These are phyloP conservation scores for Fomitopsis palustris DNA, from an alignment of 1,284 basidiomycete species.

Conservation along the genomic window DNA sequence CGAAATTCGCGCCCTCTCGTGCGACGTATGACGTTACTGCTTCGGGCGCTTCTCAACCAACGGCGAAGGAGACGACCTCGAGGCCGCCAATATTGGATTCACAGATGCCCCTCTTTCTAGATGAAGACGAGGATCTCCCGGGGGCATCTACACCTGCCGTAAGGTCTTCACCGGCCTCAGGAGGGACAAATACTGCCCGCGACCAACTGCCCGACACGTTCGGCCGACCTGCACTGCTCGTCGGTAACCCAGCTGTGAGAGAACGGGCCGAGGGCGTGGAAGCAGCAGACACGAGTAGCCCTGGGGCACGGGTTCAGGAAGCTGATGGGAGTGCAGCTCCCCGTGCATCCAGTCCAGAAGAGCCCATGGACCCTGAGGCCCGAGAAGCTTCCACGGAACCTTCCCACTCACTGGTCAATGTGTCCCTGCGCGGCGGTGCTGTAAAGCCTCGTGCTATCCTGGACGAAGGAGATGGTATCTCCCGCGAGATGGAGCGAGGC, in stretches of 20 bases:
- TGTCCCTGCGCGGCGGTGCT: neutral
- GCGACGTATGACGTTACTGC: constrained; percentile 62
- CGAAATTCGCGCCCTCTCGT: constrained; percentile 61
- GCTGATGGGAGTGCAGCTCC: neutral
- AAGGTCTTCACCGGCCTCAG: neutral
- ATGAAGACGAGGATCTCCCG: constrained; percentile 10
- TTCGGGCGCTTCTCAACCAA: constrained; percentile 5
- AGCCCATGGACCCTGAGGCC: neutral
- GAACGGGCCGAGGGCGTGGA: neutral
- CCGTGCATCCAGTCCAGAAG: neutral
- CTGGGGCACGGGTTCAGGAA: neutral
- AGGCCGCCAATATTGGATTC: neutral
- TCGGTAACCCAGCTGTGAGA: neutral
- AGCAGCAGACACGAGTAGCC: neutral
- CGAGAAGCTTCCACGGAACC: neutral
- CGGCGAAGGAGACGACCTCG: neutral
- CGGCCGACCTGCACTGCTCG: constrained; percentile 5
- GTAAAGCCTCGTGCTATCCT: neutral
- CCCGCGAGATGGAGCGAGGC: neutral
- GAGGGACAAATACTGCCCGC: neutral
- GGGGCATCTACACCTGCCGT: neutral
- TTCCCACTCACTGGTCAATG: neutral
- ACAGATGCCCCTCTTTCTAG: constrained; percentile 14
- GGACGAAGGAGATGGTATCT: neutral
- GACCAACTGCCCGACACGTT: neutral